Evolutionary conservation across 2,329 filamentous ascomycete species (phyloP), one percentile per base, ranked within the genome.

Genomic region (Calcarisporium arbuscula): DNA sequence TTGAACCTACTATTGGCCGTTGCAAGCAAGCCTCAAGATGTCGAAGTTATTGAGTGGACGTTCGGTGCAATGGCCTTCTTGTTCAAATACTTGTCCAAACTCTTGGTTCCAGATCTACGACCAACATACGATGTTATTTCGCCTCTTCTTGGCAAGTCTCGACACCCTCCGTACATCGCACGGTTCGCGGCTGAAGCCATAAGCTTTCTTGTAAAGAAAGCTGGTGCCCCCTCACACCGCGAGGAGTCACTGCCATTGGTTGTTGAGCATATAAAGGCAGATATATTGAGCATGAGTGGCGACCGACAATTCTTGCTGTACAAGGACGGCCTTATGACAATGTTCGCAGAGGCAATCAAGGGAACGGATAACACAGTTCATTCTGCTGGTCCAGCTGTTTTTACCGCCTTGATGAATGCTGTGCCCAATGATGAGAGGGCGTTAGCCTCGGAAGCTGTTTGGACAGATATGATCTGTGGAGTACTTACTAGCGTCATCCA

Each of bases 21-120:
- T 44, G 89, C 88, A 9, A 80, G 80, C 35, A 83, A 78, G 49
- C 78, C 85, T 34, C 72, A 84, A 37, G 82, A 85, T 51, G 80
- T 85, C 18, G 85, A 89, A 43, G 88, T 94, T n/a, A 85, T 96
- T 32, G 92, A 98, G 63, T 96, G 90, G 89, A 90, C 86, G 32
- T 98, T 98, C 62, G 87, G 82, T 10, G 89, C 86, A 48, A 69
- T 98, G 36, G 88, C 92, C 29, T 98, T 94, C 70, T 70, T 96
- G 26, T 95, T 98, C 74, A 98, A 98, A 56, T 96, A 96, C 53
- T 74, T 98, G 5, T 94, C 88, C 3, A 80, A 86, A 44, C 72
- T 96, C 1, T 63, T 98, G 16, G 84, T 92, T 0, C 82, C 87
- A 5, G 85, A 98, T 53, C 63, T 98, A 43, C 72, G 85, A 42